Conservation (phyloP, 192 early-diverging fungal genomes). For the Coemansia erecta region DNA sequence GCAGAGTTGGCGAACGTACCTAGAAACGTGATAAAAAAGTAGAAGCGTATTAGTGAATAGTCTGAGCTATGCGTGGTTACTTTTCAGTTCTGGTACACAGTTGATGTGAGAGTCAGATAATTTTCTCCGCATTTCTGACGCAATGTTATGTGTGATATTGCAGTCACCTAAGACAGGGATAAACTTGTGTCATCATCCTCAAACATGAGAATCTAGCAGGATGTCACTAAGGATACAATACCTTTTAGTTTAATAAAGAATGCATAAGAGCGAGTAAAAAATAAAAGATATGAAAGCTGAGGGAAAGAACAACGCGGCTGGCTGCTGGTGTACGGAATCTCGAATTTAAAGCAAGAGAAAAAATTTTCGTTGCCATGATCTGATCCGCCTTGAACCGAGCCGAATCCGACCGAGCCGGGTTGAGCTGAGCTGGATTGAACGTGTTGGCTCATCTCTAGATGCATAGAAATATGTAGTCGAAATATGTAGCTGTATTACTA, state of each 20-base stretch:
- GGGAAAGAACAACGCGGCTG: neutral
- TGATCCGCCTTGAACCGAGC: too few relatives aligned
- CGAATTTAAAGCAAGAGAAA: neutral
- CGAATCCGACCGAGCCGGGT: too few relatives aligned
- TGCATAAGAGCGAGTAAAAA: neutral
- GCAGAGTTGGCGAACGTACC: neutral
- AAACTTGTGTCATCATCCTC: slow-evolving; percentile 29
- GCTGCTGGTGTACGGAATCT: neutral
- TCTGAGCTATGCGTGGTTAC: neutral
- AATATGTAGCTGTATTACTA: too few relatives aligned
- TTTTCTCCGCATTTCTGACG: slow-evolving; percentile 20
- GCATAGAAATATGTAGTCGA: too few relatives aligned
- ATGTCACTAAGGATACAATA: neutral
- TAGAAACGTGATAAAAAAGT: neutral
- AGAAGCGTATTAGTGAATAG: slow-evolving; percentile 2
- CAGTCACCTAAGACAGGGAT: slow-evolving; percentile 38
- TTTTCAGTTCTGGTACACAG: neutral
- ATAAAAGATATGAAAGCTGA: neutral
- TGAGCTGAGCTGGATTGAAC: too few relatives aligned
- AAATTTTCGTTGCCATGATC: too few relatives aligned
- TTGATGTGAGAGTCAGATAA: slow-evolving; percentile 31
- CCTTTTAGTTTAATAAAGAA: neutral
- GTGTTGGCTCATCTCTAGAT: too few relatives aligned
- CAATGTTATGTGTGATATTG: slow-evolving; percentile 4
- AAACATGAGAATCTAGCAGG: neutral